Evolutionary conservation across 192 early-diverging fungal genomes (phyloP).

Genomic region (Haplosporangium gracile): DNA sequence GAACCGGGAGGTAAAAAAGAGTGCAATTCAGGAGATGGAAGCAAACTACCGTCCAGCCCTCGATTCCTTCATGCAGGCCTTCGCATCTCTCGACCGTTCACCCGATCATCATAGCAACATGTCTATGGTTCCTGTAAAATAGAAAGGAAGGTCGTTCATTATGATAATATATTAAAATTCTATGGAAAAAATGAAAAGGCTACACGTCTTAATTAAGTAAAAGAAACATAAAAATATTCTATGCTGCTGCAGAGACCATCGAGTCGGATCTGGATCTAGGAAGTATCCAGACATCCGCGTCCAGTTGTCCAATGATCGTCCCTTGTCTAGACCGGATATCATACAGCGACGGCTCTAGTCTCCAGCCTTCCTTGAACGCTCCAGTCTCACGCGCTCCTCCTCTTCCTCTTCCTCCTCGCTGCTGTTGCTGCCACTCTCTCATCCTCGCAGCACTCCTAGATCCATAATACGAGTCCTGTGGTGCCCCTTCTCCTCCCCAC

Average conservation of each 20-base stretch:
- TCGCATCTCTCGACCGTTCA: neutral
- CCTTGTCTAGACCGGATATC: constrained; percentile 46
- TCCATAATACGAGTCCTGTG: neutral
- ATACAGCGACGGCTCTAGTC: constrained; percentile 39
- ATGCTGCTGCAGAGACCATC: constrained; percentile 50
- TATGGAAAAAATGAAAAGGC: too few relatives aligned
- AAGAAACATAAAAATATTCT: neutral
- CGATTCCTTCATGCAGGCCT: neutral
- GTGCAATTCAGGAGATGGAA: neutral
- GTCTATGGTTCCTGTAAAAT: neutral
- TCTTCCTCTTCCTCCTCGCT: neutral
- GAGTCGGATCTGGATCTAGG: constrained; percentile 49
- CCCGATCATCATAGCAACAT: neutral
- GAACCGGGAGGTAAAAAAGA: neutral
- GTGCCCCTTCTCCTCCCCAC: neutral
- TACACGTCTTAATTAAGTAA: too few relatives aligned
- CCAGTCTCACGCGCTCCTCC: neutral
- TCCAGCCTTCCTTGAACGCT: constrained; percentile 33
- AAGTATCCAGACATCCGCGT: constrained; percentile 51
- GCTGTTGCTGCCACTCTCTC: neutral
- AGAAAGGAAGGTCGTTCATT: too few relatives aligned
- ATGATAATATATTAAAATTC: too few relatives aligned
- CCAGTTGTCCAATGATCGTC: constrained; percentile 43
- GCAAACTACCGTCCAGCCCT: neutral
- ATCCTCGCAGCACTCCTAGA: neutral